Conservation (phyloP, 2,329 filamentous ascomycete genomes). For the Trichoderma sp. region DNA sequence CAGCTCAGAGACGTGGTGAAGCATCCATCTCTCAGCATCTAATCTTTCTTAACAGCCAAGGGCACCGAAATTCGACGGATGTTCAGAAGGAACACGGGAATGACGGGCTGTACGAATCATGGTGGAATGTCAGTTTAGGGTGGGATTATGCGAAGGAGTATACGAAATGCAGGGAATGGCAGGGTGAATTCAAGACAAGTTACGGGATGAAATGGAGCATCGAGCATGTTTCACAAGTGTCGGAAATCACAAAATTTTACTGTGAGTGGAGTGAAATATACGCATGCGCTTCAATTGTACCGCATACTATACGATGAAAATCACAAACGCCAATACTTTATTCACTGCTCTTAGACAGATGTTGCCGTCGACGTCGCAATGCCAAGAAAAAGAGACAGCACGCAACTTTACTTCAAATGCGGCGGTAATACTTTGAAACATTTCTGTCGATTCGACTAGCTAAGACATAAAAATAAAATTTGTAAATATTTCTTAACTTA, state of each 20-base stretch:
- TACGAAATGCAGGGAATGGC: not conserved
- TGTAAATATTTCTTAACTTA: not conserved
- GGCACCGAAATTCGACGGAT: not conserved
- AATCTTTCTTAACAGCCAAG: not conserved
- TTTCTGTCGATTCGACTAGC: not conserved
- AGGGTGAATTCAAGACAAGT: not conserved
- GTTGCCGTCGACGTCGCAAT: not conserved
- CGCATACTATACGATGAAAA: not conserved
- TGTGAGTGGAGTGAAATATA: not conserved
- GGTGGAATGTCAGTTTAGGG: not conserved
- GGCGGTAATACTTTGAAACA: not conserved
- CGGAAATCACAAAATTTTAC: not conserved
- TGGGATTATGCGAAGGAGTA: not conserved
- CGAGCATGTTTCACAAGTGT: not conserved
- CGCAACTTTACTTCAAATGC: not conserved
- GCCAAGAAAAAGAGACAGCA: not conserved
- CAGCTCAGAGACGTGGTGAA: not conserved
- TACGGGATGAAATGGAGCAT: not conserved
- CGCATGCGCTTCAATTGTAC: not conserved
- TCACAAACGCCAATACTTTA: not conserved
- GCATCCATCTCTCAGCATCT: not conserved
- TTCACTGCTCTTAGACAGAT: not conserved
- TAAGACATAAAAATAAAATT: too few species aligned
- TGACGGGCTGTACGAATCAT: not conserved
- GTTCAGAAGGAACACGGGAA: not conserved